Base-by-base conservation (phyloP, 2,329 filamentous ascomycete genomes). In the Fusarium tupiense region DNA sequence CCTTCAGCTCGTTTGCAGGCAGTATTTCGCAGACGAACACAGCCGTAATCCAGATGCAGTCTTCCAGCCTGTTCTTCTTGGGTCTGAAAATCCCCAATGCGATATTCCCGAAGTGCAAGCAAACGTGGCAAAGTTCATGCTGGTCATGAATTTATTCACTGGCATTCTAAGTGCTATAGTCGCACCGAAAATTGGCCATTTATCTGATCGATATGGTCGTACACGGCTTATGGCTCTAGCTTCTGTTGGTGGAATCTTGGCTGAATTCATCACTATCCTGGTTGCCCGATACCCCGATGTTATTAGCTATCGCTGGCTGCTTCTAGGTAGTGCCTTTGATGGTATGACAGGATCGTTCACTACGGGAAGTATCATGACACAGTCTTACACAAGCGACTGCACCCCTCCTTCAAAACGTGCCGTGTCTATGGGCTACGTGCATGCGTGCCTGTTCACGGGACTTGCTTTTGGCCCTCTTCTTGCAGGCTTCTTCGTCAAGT, bases 371-470 rank as follows among this genome's bases (percentile, higher is more conserved):
- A 85, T 92, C 26, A 85, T 97, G 66, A 91, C 91, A 29, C 92
- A 97, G 81, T 94, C 96, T 0, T 99, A 98, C 82, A 92, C 93
- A 19, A 92, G 94, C 46, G 96, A 99, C 82, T 98, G 94, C 82
- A 96, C 95, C 1, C 86, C 93, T 8, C 93, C 95, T 0, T 92
- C 93, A 37, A 90, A 90, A 78, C 91, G 96, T 26, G 93, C 92
- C 68, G 93, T 97, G 13, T 90, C 91, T 9, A 96, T 98, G 81
- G 95, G 94, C 12, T 96, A 95, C 80, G 92, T 98, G 77, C 94
- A 98, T 78, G 95, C 94, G 17, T 95, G 92, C 75, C 86, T 99
- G 14, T 98, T 98, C 82, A 88, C 89, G 4, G 96, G 96, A n/a
- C 90, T 98, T 52, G 96, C 96, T 0, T 83, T 96, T 38, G 96